Base-by-base conservation (phyloP, 2,329 filamentous ascomycete genomes). In the Pleoardoris graminearum region DNA sequence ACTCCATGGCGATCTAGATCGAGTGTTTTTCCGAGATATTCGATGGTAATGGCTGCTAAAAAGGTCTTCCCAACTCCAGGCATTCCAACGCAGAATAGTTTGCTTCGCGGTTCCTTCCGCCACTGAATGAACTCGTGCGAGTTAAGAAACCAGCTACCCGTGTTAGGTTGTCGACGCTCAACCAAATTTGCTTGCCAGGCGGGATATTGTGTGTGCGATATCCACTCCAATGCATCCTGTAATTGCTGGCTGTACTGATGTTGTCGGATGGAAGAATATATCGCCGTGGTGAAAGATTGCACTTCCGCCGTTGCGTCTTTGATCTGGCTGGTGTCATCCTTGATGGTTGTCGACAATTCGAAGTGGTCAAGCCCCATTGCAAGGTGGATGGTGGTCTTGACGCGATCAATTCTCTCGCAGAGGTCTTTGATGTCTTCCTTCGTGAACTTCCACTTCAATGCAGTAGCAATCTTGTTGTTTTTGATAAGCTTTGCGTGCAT, bases 1-100 rank as follows among this genome's bases (percentile, higher is more conserved):
- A 76, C 54, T 1, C 62, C 65, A 38, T 50, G 7, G 10, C 30
- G 2, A 1, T 41, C 22, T 12, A 29, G 27, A 14, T 44, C 29
- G 14, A 32, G 14, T 35, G 17, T 12, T 14, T 38, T 42, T 12
- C 30, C 22, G 3, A 65, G 49, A 23, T 62, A 35, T 17, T 61
- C 54, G 29, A 65, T 57, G 8, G 45, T 36, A 25, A 56, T 52
- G 1, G 62, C 53, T 12, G 60, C 51, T 21, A 63, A 47, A 21
- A 27, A 27, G 25, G 25, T 10, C 10, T 27, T 27, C 5, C 25
- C 25, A 27, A 10, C 25, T 5, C 25, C 59, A 10, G 58, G 55
- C 7, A 60, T 59, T 7, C 62, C 61, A 11, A 52, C 55, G 38
- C 55, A 65, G 19, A 62, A 55, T 4, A 63, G 39, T 2, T 51